Base-by-base conservation (phyloP, 208 protist genomes). In the Herpetomonas samuelpessoai region DNA sequence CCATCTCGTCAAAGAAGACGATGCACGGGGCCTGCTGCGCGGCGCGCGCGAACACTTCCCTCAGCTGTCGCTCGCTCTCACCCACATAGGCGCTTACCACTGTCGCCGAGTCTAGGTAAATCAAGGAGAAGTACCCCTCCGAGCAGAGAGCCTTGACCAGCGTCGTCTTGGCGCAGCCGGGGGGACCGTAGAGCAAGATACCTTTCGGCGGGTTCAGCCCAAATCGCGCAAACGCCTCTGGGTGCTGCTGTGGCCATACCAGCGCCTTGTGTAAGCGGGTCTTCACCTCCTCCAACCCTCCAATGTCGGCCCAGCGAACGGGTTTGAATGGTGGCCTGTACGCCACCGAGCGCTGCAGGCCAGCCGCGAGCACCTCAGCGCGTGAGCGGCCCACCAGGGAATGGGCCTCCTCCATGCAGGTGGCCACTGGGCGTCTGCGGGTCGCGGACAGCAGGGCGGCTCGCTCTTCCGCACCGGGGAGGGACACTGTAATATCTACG, bases 191-290 rank as follows among this genome's bases (percentile, higher is more conserved):
- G 21, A 99, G 78, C 21, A 99, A 76, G 29, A 98, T 83, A 26
- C 97, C 97, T 19, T 81, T 72, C 2, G 92, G 83, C 18, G 99
- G 97, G 14, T 77, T 69, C 75, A 99, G 96, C 56, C 98, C 96
- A 65, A 99, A 99, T 60, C 98, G 98, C 39, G 89, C 67, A 78
- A 99, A 99, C 51, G 97, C 88, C 46, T 99, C 98, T n/a, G 98
- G 98, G 65, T 99, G 95, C 63, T 97, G 85, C 41, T 99, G 89
- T 19, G 99, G 99, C 69, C 98, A 99, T 68, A 99, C 92, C 2
- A 99, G 92, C 24, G 98, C 85, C 72, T 99, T 98, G 62, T 96
- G 94, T 27, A 99, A 88, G 58, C 99, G 94, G n/a, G 80, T 67
- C 79, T 99, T 99, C 25, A 99, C 96, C 30, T 95, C 69, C 51